Evolutionary conservation across 352 stramenopile species (phyloP), one percentile per base, ranked within the genome.

Genomic region (Pseudoperonospora humuli): DNA sequence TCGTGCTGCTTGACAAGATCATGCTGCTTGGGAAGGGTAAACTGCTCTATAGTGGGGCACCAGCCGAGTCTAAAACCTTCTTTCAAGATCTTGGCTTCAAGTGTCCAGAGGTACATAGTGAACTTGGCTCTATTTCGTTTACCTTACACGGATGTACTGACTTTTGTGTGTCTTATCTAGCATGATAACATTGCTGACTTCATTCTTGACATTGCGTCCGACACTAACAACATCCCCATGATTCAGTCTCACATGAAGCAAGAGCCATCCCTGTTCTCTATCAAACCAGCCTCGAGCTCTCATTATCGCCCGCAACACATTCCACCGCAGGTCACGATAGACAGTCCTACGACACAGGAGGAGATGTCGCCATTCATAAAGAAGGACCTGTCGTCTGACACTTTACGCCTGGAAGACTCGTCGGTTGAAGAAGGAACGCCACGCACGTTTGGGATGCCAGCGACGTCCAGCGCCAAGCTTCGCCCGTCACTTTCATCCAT

Each of bases 1-100:
- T 95, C 59, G 45, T 88, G 35, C 65, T 84, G 25, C 54, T 98
- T 13, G 87, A 98, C 57, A 64, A 83, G 32, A 79, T 97, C 31
- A 70, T 98, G 37, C 62, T 97, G 10, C 57, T 98, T 11, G 86
- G 69, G 3, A 87, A 88, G 46, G 79, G 78, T 20, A 75, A 81
- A 38, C 54, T 82, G 41, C 50, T 88, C 0, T 87, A 87, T 53
- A 64, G 72, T 46, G 72, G 73, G 5, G 29, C 64, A 0, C 75
- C 75, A 1, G 54, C 57, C 0, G 58, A 70, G 6, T 70, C 70
- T 14, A 81, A 79, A 41, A 32, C 19, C 2, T 72, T 78, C 55
- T 87, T 87, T 42, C 61, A 83, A 48, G 47, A 73, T 27, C 61
- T 86, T 20, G 75, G 75, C 14, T 84, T 80, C 54, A 75, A 77